Conservation (phyloP, 192 early-diverging fungal species). For the Ambispora gerdemannii region DNA sequence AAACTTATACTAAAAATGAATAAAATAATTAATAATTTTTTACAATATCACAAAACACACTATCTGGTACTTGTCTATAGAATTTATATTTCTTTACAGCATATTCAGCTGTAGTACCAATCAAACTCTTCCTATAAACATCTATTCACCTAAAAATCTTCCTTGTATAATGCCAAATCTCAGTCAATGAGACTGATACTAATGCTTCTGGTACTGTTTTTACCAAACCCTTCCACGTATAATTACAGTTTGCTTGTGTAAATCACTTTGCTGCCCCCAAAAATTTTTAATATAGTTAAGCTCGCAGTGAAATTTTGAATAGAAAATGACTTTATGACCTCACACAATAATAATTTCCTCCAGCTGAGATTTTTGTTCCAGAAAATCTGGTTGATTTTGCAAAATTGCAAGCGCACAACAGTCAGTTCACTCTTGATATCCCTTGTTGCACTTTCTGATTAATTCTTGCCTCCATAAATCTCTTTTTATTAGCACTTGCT, state of each 20-base stretch:
- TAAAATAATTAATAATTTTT: too few species aligned
- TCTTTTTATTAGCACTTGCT: constrained; percentile 12
- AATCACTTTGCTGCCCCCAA: constrained; percentile 32
- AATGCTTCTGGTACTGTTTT: constrained; percentile 9
- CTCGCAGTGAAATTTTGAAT: constrained; percentile 33
- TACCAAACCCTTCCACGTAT: too few species aligned
- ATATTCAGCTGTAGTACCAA: not conserved
- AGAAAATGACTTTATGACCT: constrained; percentile 13
- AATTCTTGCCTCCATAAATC: not conserved
- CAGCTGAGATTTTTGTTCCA: constrained; percentile 14
- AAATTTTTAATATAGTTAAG: too few species aligned
- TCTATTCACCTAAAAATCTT: not conserved
- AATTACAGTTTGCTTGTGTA: constrained; percentile 22
- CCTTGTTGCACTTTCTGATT: not conserved
- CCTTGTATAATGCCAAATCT: not conserved
- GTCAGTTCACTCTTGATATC: not conserved
- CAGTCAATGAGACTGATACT: not conserved
- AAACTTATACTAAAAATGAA: too few species aligned
- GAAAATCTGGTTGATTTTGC: constrained; percentile 27
- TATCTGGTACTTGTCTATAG: not conserved
- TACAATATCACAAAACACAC: too few species aligned
- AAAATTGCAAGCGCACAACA: not conserved
- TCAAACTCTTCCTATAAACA: not conserved
- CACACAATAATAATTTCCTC: not conserved
- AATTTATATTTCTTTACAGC: constrained; percentile 9